Base-by-base conservation (phyloP, 2,329 filamentous ascomycete species). In the Bipolaris zeicola region DNA sequence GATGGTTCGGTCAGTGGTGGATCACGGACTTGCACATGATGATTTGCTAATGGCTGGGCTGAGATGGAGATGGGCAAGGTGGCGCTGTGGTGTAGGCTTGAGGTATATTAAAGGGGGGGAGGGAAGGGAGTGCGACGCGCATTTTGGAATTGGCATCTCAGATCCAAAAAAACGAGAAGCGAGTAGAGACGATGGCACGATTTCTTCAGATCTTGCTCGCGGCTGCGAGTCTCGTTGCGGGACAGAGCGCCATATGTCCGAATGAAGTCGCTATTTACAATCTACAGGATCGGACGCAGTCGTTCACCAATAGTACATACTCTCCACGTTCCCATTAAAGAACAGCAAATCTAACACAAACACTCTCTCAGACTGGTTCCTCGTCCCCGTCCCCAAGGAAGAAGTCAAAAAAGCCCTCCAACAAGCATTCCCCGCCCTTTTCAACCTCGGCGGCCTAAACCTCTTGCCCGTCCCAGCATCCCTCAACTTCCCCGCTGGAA, bases 181-280 rank as follows among this genome's bases (percentile, higher is more conserved):
- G 10, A 22, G 11, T 31, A 14, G 18, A 37, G 6, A 52, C 16
- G 7, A 56, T 56, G 53, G 36, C 42, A 47, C 53, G 48, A n/a
- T 20, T 52, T 13, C 24, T 56, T 10, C 24, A 46, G 18, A n/a
- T 52, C 6, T 13, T 52, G n/a, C 42, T 56, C 16, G 34, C 28
- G 20, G 41, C 49, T 10, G 53, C 42, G 20, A 52, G 28, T 16
- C 42, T 56, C 18, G 53, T 52, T 16, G 53, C 48, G 36, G 48
- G 41, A 16, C 41, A 52, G 10, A 28, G 16, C 31, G 34, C 46
- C 11, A 46, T 49, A 26, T 60, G 58, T 24, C 51, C 48, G 13
- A 61, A 61, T n/a, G 50, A 58, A 47, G 58, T 58, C 14, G 43
- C 48, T 28, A 54, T 50, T 13, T 61, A 49, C 28, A 52, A 55